Evolutionary conservation across 176 grass and related monocot species (phyloP), one percentile per base, ranked within the genome.

Genomic region (Melocanna baccifera): DNA sequence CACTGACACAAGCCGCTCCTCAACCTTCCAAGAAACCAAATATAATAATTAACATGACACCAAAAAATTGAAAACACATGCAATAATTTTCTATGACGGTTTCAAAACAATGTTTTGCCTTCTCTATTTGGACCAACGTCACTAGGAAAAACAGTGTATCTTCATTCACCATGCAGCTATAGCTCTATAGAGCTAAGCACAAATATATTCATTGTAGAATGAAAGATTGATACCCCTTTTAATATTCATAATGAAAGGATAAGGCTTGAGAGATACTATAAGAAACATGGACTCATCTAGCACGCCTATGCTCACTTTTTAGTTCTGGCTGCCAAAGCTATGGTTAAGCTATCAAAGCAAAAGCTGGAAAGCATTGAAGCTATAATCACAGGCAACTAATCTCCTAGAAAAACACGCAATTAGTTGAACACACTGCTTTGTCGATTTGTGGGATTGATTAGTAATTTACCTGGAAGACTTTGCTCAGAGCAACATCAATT

Each of bases 401-500:
- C 23, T 41, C 8, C 67, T 73, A 51, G 22, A 62, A 71, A 41
- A 78, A 50, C 40, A 77, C 37, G 45, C n/a, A 58, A 9, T 18
- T 63, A 46, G 55, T 47, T 55, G 65, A 82, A 11, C 23, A 62
- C 11, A 1, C 13, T 28, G 58, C n/a, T 28, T 62, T 62, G 58
- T 28, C 14, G 30, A 30, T 67, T 76, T 53, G 80, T 70, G 57
- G 37, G 22, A 73, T n/a, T 66, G 56, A 16, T 20, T 73, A 66
- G 55, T 69, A 71, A 34, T 73, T 50, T 88, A 95, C 95, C 91
- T 95, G 75, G 82, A 90, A 98, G 4, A 89, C 91, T 84, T 92
- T 89, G 81, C 86, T 91, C 40, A 76, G 62, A 62, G 96, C 91
- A 85, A 95, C 93, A 70, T 98, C 96, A 74, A 98, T 98, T 83